Base-by-base conservation (phyloP, 768 basidiomycete genomes). In the Cystobasidium tubakii region DNA sequence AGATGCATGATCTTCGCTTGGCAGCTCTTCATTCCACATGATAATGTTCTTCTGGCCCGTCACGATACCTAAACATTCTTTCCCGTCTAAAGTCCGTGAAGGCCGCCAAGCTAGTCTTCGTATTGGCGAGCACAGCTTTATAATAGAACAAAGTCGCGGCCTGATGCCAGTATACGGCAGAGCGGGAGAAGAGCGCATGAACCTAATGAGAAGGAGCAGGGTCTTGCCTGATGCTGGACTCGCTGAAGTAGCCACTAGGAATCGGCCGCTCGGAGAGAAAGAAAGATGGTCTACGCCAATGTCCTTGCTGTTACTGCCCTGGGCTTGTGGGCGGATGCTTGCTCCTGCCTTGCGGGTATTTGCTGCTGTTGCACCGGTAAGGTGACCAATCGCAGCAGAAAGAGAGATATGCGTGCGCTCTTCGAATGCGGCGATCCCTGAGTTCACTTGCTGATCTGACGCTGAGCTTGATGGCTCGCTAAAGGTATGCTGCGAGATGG, bases 1-100 rank as follows among this genome's bases (percentile, higher is more conserved):
- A 9, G 42, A 34, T 12, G 4, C 36, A 36, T 6, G 12, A 19
- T 21, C 7, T 27, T 46, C 31, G 23, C 25, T 42, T 15, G 57
- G 57, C 27, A 60, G 2, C 57, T 60, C 57, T 31, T 60, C 57
- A 21, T 60, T 60, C 69, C 69, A 71, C 10, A 71, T 23, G 1
- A 57, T n/a, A n/a, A 71, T 44, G 55, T 53, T 71, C 69, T 71
- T 71, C 69, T 71, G 50, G 3, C 69, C 69, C 39, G 69, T 71
- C 29, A 23, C 33, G 13, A 71, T 31, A 23, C 54, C 69, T n/a
- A 71, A 43, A 27, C 42, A 31, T 54, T 57, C 69, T 23, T 36
- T 36, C 3, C 44, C 69, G 21, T 67, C 66, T 54, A 50, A n/a
- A n/a, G 13, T 54, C 17, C 9, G 15, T 7, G 44, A 36, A 53